phyloP scores from a whole-genome alignment of 2,329 filamentous ascomycete species.

The Pestalotiopsis sp. region DNA sequence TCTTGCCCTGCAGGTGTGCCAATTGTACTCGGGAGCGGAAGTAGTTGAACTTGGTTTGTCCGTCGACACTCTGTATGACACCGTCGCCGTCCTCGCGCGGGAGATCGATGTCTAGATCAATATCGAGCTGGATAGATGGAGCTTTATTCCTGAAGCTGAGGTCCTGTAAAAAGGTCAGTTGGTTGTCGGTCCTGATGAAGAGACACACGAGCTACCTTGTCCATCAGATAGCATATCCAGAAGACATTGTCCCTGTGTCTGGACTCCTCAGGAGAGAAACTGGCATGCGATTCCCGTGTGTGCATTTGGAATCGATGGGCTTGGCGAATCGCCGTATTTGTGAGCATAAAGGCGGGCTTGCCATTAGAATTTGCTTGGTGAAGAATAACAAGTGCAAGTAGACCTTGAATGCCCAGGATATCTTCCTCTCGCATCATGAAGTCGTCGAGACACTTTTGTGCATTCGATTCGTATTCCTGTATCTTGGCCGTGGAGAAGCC shows the following conservation, averaged over 20 bases:
- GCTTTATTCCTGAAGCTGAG: constrained; percentile 39
- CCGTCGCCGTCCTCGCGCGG: constrained; percentile 37
- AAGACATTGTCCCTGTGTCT: constrained; percentile 41
- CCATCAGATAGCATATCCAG: constrained; percentile 44
- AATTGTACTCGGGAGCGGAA: constrained; percentile 43
- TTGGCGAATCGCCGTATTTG: constrained; percentile 41
- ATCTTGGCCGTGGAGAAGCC: constrained; percentile 20
- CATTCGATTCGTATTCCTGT: constrained; percentile 37
- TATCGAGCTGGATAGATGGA: constrained; percentile 41
- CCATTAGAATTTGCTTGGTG: constrained; percentile 40
- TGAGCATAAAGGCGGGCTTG: constrained; percentile 39
- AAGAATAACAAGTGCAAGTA: constrained; percentile 41
- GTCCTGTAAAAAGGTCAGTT: constrained; percentile 27
- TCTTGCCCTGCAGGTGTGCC: constrained; percentile 42
- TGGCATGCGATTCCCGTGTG: constrained; percentile 25
- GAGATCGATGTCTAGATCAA: constrained; percentile 43
- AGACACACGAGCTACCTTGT: constrained; percentile 35
- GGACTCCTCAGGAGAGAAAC: constrained; percentile 31
- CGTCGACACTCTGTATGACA: constrained; percentile 38
- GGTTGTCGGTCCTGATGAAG: not conserved
- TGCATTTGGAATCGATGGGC: constrained; percentile 41
- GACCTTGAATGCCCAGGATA: constrained; percentile 40
- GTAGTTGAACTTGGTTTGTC: constrained; percentile 37
- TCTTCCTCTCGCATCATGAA: constrained; percentile 41
- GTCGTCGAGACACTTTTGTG: constrained; percentile 40